phyloP scores from a whole-genome alignment of 2,329 filamentous ascomycete species.

The Magnaporthales sp. region DNA sequence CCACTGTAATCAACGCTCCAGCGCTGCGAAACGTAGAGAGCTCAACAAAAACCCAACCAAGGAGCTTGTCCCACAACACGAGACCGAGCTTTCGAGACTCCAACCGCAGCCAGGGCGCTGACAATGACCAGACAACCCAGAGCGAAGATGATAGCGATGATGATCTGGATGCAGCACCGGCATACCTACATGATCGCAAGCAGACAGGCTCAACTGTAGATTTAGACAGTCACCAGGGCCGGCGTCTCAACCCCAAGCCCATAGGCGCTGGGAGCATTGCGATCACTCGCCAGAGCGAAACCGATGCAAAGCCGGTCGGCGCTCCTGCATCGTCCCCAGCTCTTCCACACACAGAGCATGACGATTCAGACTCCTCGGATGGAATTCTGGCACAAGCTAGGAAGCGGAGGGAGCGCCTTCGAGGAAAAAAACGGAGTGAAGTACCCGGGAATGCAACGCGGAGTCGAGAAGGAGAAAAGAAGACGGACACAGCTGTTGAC shows the following conservation, averaged over 20 bases:
- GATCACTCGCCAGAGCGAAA: background rate
- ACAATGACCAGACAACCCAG: background rate
- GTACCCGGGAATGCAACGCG: background rate
- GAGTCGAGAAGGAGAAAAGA: background rate
- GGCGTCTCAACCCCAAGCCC: background rate
- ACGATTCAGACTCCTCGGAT: slow-evolving; percentile 1
- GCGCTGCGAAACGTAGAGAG: background rate
- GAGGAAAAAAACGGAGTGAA: background rate
- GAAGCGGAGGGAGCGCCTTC: background rate
- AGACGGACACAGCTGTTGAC: background rate
- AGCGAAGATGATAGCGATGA: background rate
- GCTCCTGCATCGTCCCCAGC: too few species aligned
- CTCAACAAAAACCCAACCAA: background rate
- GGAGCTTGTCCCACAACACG: background rate
- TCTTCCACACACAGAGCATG: background rate
- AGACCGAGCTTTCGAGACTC: background rate
- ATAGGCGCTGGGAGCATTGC: background rate
- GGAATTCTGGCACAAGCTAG: background rate
- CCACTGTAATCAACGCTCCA: background rate
- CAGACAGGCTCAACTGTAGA: background rate
- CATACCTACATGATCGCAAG: background rate
- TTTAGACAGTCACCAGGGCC: background rate
- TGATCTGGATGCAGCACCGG: background rate
- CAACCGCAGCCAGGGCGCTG: background rate
- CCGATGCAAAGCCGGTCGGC: background rate